Evolutionary conservation across 2,329 filamentous ascomycete genomes (phyloP).

Genomic region (Dendrostoma leiphaemia): DNA sequence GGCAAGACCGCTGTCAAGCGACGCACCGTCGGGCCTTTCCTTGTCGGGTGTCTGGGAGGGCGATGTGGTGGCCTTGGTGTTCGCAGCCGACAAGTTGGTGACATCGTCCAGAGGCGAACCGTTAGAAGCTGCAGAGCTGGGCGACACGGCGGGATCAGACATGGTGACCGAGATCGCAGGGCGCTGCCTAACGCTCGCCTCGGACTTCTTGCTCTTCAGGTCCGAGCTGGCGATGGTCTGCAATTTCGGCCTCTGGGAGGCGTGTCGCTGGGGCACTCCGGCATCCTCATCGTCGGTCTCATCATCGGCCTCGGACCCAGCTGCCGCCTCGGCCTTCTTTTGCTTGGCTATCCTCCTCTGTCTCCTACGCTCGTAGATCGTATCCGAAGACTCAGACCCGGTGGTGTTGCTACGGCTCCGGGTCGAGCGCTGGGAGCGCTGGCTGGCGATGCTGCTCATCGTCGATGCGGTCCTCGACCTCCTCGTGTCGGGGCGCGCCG

Average conservation of each 20-base stretch:
- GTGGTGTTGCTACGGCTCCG: slow-evolving; percentile 24
- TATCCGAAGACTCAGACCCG: slow-evolving; percentile 26
- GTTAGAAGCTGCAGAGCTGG: slow-evolving; percentile 1
- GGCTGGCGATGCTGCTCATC: slow-evolving; percentile 24
- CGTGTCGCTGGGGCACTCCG: slow-evolving; percentile 28
- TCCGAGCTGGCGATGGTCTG: slow-evolving; percentile 46
- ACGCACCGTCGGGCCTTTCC: slow-evolving; percentile 20
- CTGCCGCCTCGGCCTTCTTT: slow-evolving; percentile 4
- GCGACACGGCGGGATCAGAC: not conserved
- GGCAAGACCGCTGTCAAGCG: slow-evolving; percentile 28
- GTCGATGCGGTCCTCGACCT: slow-evolving; percentile 23
- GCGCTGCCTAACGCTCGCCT: slow-evolving; percentile 24
- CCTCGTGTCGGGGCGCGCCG: slow-evolving; percentile 22
- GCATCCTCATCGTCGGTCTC: slow-evolving; percentile 25
- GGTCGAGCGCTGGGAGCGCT: slow-evolving; percentile 22
- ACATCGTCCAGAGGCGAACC: slow-evolving; percentile 12
- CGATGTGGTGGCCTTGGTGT: not conserved
- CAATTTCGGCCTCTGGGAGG: slow-evolving; percentile 41
- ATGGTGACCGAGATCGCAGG: slow-evolving; percentile 6
- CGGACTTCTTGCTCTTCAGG: slow-evolving; percentile 27
- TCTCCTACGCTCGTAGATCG: slow-evolving; percentile 16
- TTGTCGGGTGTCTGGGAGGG: slow-evolving; percentile 3
- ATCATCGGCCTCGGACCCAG: slow-evolving; percentile 26
- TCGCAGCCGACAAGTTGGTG: slow-evolving; percentile 5
- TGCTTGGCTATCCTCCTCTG: slow-evolving; percentile 13